Base-by-base conservation (phyloP, 1,284 basidiomycete genomes). In the Agaricales sp. region DNA sequence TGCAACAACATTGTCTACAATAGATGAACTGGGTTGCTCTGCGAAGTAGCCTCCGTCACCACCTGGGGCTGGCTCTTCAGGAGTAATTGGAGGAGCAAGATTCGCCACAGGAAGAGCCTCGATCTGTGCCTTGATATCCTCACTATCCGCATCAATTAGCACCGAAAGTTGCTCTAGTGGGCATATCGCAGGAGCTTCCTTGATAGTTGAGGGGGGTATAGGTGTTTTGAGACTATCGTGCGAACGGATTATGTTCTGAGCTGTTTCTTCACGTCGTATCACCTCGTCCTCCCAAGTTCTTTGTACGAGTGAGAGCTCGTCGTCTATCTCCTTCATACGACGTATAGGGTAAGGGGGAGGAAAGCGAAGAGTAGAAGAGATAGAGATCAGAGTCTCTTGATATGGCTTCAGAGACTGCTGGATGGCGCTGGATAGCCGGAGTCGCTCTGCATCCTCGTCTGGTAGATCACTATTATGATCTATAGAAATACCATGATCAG, bases 281-380 rank as follows among this genome's bases (percentile, higher is more conserved):
- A 89, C 74, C 53, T 88, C 87, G 49, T 93, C 88, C 58, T 94
- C 90, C 77, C 89, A 90, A 23, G 76, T 78, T 43, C 72, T 70
- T 53, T 87, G 85, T 4, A 83, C 75, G 38, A 72, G 71, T 22
- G 74, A 68, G 16, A 95, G 73, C 51, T 80, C 74, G 23, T 83
- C 77, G 57, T 95, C 91, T 6, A 95, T 70, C 55, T 90, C 81
- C 57, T 88, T 88, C 89, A 97, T 93, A 52, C 77, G 76, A 2
- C 79, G 73, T 25, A 98, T 78, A 2, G 92, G 87, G 58, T 88
- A 83, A 1, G 94, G 94, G 13, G 93, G 92, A 12, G 85, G 86
- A 62, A 95, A 93, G 11, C 88, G 80, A 37, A 97, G 71, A 0
- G 91, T 90, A 0, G 92, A 87, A 3, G 92, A 95, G 25, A 92